Evolutionary conservation across 106 monocot species (phyloP).

Genomic region (Dendrobium catenatum): DNA sequence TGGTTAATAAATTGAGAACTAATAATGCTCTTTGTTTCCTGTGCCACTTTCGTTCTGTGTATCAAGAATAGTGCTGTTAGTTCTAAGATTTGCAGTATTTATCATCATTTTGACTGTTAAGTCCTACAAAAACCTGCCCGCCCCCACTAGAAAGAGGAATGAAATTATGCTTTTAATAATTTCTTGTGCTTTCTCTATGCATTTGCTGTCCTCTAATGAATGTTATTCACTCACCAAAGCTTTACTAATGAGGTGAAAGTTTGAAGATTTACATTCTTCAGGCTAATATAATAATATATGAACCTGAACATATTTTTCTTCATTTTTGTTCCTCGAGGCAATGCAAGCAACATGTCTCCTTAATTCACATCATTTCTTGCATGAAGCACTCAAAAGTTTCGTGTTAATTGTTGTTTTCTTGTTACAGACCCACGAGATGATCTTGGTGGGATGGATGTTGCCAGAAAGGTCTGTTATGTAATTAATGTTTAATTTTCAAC

Average conservation of each 20-base stretch:
- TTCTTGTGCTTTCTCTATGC: neutral
- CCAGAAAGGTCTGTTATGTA: constrained; percentile 72
- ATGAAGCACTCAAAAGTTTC: neutral
- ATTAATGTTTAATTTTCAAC: neutral
- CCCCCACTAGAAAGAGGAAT: neutral
- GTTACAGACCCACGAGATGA: constrained; percentile 97
- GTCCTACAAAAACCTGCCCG: neutral
- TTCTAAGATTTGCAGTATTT: neutral
- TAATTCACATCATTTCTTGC: neutral
- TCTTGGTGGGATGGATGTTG: constrained; percentile 95
- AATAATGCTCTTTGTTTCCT: neutral
- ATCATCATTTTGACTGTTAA: neutral
- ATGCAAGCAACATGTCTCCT: neutral
- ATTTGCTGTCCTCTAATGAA: neutral
- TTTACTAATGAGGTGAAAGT: neutral
- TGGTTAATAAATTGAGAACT: neutral
- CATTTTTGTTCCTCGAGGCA: neutral
- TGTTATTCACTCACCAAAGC: neutral
- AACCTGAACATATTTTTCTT: neutral
- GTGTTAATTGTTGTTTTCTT: neutral
- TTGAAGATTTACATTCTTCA: constrained; percentile 5
- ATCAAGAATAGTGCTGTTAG: neutral
- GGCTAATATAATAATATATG: neutral
- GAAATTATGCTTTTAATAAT: neutral
- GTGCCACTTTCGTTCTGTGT: neutral